Evolutionary conservation across 768 basidiomycete species (phyloP).

Genomic region (Boletellus ananas): DNA sequence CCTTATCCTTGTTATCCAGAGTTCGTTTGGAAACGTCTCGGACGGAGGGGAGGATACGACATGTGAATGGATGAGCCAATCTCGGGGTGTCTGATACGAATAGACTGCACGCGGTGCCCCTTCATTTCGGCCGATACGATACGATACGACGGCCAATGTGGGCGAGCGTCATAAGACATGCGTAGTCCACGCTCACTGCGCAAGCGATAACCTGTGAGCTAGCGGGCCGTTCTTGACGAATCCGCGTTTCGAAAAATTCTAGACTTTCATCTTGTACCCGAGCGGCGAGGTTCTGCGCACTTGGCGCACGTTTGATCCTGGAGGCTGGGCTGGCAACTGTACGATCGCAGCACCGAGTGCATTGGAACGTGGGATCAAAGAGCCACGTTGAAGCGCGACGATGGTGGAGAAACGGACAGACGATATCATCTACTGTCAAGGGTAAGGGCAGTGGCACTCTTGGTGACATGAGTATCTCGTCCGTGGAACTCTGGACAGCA

Average conservation of each 20-base stretch:
- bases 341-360: no score
- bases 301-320: no score
- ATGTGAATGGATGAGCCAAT: not conserved
- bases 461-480: not conserved
- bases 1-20: slow-evolving; percentile 1
- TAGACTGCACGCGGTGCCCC: not conserved
- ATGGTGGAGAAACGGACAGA: not conserved
- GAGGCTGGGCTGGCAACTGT: no score
- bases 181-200: slow-evolving; percentile 1
- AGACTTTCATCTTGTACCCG: slow-evolving; percentile 1
- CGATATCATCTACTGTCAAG: not conserved
- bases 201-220: not conserved
- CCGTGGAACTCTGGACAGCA: not conserved
- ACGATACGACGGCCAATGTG: not conserved
- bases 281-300: not conserved
- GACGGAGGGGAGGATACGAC: not conserved
- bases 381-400: no score
- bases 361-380: not conserved
- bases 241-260: slow-evolving; percentile 10
- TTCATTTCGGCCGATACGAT: slow-evolving; percentile 7
- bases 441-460: not conserved
- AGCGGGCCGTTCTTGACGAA: not conserved
- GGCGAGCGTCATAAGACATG: slow-evolving; percentile 14
- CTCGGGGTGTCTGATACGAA: not conserved
- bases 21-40: not conserved